Evolutionary conservation across 768 basidiomycete species (phyloP), one percentile per base, ranked within the genome.

Genomic region (Xerocomus potaroensis): DNA sequence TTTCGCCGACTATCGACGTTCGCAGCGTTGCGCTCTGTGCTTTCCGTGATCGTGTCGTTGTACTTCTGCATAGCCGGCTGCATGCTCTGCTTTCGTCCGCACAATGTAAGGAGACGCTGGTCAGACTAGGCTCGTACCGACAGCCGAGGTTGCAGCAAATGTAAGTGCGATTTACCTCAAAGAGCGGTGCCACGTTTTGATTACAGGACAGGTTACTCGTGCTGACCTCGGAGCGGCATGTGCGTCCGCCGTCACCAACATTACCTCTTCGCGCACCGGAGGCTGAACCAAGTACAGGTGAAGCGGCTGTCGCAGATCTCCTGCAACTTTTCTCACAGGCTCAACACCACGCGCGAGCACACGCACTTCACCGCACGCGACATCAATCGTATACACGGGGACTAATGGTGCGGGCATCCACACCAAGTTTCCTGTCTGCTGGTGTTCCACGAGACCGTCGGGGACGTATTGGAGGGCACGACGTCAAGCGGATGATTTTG

Each of bases 81-180:
- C 73, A 81, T 35, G 64, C 71, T 3, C 75, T 82, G 11, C 71
- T 90, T 27, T 77, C 75, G 21, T 64, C 74, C 38, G 65, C 76
- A 1, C 78, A 73, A 36, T 67, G 72, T 26, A 79, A 83, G 48
- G 84, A 84, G 38, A 74, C 69, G 35, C 69, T 78, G 33, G 69
- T 77, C 27, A 80, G 83, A 43, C 72, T 74, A 3, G 64, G 74
- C 11, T 73, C 76, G 2, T 79, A 81, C 49, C 77, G 81, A 47
- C 77, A 79, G 45, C 84, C 87, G 15, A 77, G 86, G 19, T 64
- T 91, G 18, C 87, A 89, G 53, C 89, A 91, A 64, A 91, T 91
- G 89, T 87, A 57, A 40, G 78, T 55, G 6, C 24, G 7, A 34
- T 38, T 8, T 19, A n/a, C 56, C 12, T 34, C 26, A n/a, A n/a